These are phyloP conservation scores for Bretziella fagacearum DNA, from an alignment of 2,329 filamentous ascomycete genomes.

Conservation along the genomic window DNA sequence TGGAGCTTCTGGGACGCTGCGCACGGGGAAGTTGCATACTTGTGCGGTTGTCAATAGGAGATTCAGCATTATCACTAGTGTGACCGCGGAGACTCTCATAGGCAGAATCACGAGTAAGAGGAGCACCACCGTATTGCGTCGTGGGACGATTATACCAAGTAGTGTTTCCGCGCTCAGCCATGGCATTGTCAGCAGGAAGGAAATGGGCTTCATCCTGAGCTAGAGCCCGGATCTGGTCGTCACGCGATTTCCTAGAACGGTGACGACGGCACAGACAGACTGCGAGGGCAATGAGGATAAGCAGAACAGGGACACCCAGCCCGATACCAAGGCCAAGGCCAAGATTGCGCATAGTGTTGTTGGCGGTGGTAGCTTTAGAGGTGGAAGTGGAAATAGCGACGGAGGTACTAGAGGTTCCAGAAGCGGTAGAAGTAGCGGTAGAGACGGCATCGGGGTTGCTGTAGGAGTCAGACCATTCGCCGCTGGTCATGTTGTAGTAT, in stretches of 20 bases:
- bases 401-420: slow-evolving; percentile 11
- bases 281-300: slow-evolving; percentile 30
- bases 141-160: slow-evolving; percentile 19
- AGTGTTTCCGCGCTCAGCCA: slow-evolving; percentile 24
- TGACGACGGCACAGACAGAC: slow-evolving; percentile 29
- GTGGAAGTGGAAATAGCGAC: slow-evolving; percentile 11
- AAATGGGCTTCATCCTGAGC: slow-evolving; percentile 34
- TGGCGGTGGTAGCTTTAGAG: background rate
- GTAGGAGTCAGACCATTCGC: slow-evolving; percentile 35
- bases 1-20: slow-evolving; percentile 10
- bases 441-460: slow-evolving; percentile 17
- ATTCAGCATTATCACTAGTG: slow-evolving; percentile 21
- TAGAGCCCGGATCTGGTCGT: slow-evolving; percentile 32
- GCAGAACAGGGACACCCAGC: slow-evolving; percentile 38
- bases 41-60: slow-evolving; percentile 18
- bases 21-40: slow-evolving; percentile 14
- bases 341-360: slow-evolving; percentile 19
- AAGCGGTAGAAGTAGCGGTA: slow-evolving; percentile 1
- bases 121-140: slow-evolving; percentile 1
- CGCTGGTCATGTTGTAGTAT: slow-evolving; percentile 42
- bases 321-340: slow-evolving; percentile 50
- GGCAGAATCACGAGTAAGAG: slow-evolving; percentile 15
- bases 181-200: slow-evolving; percentile 19
- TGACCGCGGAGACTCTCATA: slow-evolving; percentile 29
- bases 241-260: slow-evolving; percentile 23